Percentiles rank a stretch among this genome's conserved stretches.
These are phyloP conservation scores for Chernovozyma sophiae-reginae DNA, from an alignment of 1,139 yeast genomes.

Conservation along the genomic window DNA sequence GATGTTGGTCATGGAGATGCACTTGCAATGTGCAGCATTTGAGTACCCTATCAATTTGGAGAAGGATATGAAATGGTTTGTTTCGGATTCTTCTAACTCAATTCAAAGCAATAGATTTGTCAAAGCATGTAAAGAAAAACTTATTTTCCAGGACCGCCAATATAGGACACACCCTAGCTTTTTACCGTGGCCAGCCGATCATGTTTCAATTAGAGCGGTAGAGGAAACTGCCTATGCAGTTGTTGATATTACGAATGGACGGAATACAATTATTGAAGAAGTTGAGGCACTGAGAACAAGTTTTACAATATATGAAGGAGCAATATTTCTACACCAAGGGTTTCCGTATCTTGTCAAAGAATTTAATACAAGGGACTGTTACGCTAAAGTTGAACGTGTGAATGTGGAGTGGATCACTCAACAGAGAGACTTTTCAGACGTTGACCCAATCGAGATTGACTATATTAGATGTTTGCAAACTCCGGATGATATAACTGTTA, in stretches of 20 bases:
- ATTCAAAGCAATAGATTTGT: constrained; percentile 21
- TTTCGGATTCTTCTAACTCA: constrained; percentile 8
- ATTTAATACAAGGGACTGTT: constrained; percentile 68
- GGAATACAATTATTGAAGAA: constrained; percentile 78
- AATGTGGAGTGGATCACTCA: constrained; percentile 91
- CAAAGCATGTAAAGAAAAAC: constrained; percentile 38
- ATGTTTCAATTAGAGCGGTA: constrained; percentile 74
- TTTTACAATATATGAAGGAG: constrained; percentile 93
- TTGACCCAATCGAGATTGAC: constrained; percentile 80
- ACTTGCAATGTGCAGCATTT: constrained; percentile 91
- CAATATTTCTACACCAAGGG: constrained; percentile 92
- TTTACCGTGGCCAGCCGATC: constrained; percentile 76
- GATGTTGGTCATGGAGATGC: constrained; percentile 60
- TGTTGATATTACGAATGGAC: constrained; percentile 74
- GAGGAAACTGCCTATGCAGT: constrained; percentile 82
- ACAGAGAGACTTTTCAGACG: constrained; percentile 89
- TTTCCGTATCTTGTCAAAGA: constrained; percentile 81
- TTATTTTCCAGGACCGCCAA: constrained; percentile 48
- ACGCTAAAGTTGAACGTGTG: constrained; percentile 81
- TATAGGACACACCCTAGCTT: constrained; percentile 58
- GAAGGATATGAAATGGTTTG: constrained; percentile 57
- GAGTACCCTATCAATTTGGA: constrained; percentile 63
- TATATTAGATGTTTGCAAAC: constrained; percentile 48
- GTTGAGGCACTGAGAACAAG: constrained; percentile 88
- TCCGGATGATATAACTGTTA: not conserved